Conservation (phyloP, 1,139 yeast genomes). For the Zygosaccharomyces pseudobailii region DNA sequence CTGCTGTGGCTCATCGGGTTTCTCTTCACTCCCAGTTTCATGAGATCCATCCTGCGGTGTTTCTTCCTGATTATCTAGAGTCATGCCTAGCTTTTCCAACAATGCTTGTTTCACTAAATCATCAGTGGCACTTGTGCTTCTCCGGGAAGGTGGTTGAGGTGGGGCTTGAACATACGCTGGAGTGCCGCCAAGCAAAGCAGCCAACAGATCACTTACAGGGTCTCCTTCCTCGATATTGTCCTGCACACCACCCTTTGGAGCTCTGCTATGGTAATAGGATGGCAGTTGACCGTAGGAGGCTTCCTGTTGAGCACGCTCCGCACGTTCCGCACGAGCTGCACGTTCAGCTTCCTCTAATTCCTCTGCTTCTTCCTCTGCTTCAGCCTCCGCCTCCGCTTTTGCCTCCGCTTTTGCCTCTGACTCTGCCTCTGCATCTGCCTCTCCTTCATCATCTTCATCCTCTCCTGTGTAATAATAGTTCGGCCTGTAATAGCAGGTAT, state of each 20-base stretch:
- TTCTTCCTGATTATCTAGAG: conserved; percentile 1
- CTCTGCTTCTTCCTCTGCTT: conserved; percentile 15
- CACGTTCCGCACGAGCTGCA: neutral
- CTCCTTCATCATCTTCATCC: conserved; percentile 16
- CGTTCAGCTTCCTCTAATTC: conserved; percentile 11
- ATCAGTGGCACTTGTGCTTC: neutral
- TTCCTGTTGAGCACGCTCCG: neutral
- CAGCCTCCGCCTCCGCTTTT: conserved; percentile 11
- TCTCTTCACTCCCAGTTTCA: neutral
- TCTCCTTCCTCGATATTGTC: conserved; percentile 4
- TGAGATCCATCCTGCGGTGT: neutral
- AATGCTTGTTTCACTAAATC: conserved; percentile 2
- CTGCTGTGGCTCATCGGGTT: conserved; percentile 6
- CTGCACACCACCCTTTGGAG: conserved; percentile 7
- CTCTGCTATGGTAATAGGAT: conserved; percentile 10
- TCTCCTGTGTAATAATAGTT: conserved; percentile 19
- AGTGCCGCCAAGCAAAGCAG: conserved; percentile 4
- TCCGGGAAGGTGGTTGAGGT: neutral
- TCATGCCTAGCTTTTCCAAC: neutral
- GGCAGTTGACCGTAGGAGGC: conserved; percentile 3
- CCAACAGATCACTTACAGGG: conserved; percentile 8
- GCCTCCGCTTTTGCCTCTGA: too few species aligned
- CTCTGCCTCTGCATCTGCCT: conserved; percentile 10
- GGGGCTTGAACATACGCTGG: neutral
- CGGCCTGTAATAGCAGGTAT: conserved; percentile 24